A percentile compares a stretch with the other conserved stretches of the same genome.
Evolutionary conservation across 2,329 filamentous ascomycete species (phyloP).

Genomic region (Tolypocladium ovalisporum): DNA sequence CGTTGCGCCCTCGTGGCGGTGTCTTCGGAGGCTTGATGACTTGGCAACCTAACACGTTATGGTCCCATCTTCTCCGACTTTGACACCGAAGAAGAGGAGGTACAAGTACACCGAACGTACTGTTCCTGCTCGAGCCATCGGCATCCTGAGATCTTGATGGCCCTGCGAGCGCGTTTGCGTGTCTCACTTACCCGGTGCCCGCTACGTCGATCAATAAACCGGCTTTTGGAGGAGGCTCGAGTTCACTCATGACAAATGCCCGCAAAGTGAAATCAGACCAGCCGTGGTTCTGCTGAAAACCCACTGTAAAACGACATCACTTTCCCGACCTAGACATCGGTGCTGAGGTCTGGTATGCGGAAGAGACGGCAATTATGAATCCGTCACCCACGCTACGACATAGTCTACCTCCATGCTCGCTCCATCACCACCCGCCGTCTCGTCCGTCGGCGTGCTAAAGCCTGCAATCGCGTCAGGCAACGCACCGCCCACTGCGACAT

Average conservation of each 20-base stretch:
- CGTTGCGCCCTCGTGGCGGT: not conserved
- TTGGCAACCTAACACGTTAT: not conserved
- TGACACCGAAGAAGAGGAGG: not conserved
- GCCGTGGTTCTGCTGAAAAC: not conserved
- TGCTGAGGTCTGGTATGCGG: not conserved
- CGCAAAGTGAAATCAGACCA: not conserved
- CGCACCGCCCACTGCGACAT: slow-evolving; percentile 27
- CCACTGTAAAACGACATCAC: not conserved
- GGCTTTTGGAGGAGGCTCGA: not conserved
- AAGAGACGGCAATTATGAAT: not conserved
- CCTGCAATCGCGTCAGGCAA: slow-evolving; percentile 23
- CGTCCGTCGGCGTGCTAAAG: slow-evolving; percentile 19
- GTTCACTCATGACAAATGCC: not conserved
- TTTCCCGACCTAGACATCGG: not conserved
- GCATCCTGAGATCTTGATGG: not conserved
- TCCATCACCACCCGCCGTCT: slow-evolving; percentile 19
- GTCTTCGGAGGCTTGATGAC: not conserved
- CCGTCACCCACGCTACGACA: slow-evolving; percentile 21
- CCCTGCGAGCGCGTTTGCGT: not conserved
- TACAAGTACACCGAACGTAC: no score
- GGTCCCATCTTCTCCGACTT: not conserved
- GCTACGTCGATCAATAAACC: not conserved
- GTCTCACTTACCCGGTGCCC: not conserved
- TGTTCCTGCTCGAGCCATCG: not conserved
- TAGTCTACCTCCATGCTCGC: slow-evolving; percentile 27